These are phyloP conservation scores for Dioszegia aurantiaca DNA, from an alignment of 768 basidiomycete species.

Conservation along the genomic window DNA sequence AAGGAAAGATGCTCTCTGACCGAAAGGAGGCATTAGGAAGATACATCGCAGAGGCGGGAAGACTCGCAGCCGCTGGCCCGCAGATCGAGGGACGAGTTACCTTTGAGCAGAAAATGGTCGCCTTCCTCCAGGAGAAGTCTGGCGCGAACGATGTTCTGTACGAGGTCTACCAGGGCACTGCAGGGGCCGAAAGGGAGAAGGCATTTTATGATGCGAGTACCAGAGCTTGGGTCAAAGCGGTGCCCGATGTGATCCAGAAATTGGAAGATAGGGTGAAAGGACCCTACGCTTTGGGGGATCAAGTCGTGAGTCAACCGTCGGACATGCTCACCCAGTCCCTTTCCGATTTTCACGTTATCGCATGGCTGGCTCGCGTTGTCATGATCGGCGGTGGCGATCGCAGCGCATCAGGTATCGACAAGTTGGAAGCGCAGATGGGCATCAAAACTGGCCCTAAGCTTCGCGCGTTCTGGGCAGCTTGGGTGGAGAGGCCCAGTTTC, in stretches of 20 bases:
- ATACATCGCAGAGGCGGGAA: constrained; percentile 59
- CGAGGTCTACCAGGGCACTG: constrained; percentile 44
- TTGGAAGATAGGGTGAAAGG: constrained; percentile 48
- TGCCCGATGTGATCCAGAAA: constrained; percentile 48
- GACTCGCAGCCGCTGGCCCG: background rate
- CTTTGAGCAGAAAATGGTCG: constrained; percentile 43
- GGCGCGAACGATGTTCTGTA: constrained; percentile 45
- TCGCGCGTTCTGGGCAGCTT: constrained; percentile 68
- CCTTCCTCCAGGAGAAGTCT: constrained; percentile 48
- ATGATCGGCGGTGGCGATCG: constrained; percentile 60
- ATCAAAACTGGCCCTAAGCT: constrained; percentile 59
- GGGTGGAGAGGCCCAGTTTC: constrained; percentile 69
- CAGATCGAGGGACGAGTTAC: constrained; percentile 16
- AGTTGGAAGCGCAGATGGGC: constrained; percentile 57
- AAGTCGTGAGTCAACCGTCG: constrained; percentile 56
- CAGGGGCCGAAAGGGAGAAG: constrained; percentile 35
- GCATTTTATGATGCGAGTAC: constrained; percentile 49
- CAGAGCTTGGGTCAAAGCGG: constrained; percentile 47
- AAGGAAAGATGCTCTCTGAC: constrained; percentile 55
- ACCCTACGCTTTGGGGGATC: constrained; percentile 62
- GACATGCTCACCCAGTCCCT: constrained; percentile 55
- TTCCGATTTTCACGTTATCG: constrained; percentile 74
- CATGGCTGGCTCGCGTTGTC: constrained; percentile 68
- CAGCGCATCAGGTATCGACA: constrained; percentile 36
- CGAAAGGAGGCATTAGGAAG: constrained; percentile 58